phyloP scores from a whole-genome alignment of 257 asterid species.

The Nemophila menziesii region DNA sequence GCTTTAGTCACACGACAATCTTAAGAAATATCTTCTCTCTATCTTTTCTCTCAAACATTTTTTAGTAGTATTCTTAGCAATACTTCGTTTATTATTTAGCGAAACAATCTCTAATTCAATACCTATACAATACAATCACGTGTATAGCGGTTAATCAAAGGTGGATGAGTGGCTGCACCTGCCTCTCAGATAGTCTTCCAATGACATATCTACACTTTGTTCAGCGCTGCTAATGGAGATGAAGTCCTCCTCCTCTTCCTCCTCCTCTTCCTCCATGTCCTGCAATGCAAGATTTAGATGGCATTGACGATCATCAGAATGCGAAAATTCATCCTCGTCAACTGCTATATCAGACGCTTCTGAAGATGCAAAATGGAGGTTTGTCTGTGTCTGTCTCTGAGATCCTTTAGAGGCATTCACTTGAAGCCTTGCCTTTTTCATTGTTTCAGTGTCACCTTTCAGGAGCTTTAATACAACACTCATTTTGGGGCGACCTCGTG shows the following conservation, averaged over 20 bases:
- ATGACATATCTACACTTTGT: conserved; percentile 47
- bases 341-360: conserved; percentile 41
- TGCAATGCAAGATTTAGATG: conserved; percentile 80
- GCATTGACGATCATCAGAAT: conserved; percentile 52
- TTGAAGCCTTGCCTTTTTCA: conserved; percentile 67
- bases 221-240: conserved; percentile 76
- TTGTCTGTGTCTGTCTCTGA: conserved; percentile 4
- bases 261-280: conserved; percentile 62
- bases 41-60: too few species aligned
- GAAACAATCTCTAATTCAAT: conserved; percentile 84
- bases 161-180: conserved; percentile 90
- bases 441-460: conserved; percentile 53
- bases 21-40: too few species aligned
- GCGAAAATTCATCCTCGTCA: conserved; percentile 56
- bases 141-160: conserved; percentile 43
- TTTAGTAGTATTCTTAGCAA: too few species aligned
- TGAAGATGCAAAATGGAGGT: conserved; percentile 13
- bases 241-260: conserved; percentile 58
- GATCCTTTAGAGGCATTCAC: conserved; percentile 42
- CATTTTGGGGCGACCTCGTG: conserved; percentile 90
- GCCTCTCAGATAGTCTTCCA: conserved; percentile 72
- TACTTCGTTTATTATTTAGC: too few species aligned
- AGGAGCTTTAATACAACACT: conserved; percentile 75
- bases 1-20: too few species aligned
- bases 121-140: conserved; percentile 25